A percentile compares a stretch with the other conserved stretches of the same genome.
Conservation (phyloP, 1,284 basidiomycete species). For the Austropuccinia psidii region DNA sequence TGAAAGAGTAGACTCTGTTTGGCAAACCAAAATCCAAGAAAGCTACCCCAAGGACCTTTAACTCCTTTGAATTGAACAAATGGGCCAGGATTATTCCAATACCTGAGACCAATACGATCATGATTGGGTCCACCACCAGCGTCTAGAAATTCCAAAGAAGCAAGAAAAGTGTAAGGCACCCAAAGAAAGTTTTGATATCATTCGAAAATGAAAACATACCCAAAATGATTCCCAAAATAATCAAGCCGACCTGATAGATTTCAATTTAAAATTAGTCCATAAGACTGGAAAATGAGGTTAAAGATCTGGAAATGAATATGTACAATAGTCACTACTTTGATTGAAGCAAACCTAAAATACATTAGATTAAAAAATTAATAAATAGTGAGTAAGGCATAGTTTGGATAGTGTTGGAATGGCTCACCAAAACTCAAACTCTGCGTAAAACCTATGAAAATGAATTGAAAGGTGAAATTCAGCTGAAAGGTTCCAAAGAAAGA, state of each 20-base stretch:
- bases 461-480: background rate
- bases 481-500: conserved; percentile 19
- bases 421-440: conserved; percentile 33
- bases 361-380: background rate
- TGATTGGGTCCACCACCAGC: conserved; percentile 32
- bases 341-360: conserved; percentile 54
- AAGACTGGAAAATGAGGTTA: background rate
- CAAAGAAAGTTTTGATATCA: no score
- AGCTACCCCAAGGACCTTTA: conserved; percentile 14
- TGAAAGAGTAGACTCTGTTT: background rate
- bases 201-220: conserved; percentile 2
- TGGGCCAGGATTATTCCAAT: conserved; percentile 50
- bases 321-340: conserved; percentile 67
- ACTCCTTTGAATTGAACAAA: conserved; percentile 47
- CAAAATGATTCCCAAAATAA: conserved; percentile 26
- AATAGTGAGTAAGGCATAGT: background rate
- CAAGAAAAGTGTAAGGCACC: no score
- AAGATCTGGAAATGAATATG: background rate
- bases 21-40: conserved; percentile 31
- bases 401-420: background rate
- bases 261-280: conserved; percentile 24
- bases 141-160: background rate
- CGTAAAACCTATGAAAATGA: conserved; percentile 13
- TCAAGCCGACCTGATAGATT: conserved; percentile 15
- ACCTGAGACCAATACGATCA: conserved; percentile 41